Evolutionary conservation across 2,329 filamentous ascomycete genomes (phyloP).

Genomic region (Aspergillus sclerotialis): DNA sequence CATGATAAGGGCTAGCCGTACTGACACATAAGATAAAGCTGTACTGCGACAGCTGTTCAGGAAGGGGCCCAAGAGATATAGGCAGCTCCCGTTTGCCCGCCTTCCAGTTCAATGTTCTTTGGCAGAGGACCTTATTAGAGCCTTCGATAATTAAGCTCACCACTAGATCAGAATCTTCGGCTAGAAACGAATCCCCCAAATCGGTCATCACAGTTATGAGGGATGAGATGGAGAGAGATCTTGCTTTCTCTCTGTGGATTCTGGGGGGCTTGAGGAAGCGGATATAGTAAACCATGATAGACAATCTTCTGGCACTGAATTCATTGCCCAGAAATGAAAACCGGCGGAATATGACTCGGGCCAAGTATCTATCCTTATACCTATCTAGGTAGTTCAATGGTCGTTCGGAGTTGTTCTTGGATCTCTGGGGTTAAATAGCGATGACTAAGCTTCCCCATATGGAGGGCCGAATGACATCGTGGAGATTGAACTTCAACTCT

Average conservation of each 20-base stretch:
- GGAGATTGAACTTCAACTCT: too few relatives aligned
- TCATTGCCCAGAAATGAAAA: too few relatives aligned
- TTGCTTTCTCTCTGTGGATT: conserved; percentile 35
- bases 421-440: too few relatives aligned
- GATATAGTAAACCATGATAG: conserved; percentile 53
- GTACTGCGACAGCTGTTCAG: conserved; percentile 17
- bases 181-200: conserved; percentile 58
- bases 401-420: too few relatives aligned
- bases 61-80: conserved; percentile 24
- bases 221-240: conserved; percentile 38
- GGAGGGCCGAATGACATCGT: conserved; percentile 18
- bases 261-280: conserved; percentile 61
- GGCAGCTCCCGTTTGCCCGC: conserved; percentile 28
- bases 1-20: conserved; percentile 7
- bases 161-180: conserved; percentile 30
- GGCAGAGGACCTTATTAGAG: conserved; percentile 13
- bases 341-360: too few relatives aligned
- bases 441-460: conserved; percentile 16
- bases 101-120: conserved; percentile 22
- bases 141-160: conserved; percentile 15
- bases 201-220: conserved; percentile 63
- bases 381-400: too few relatives aligned
- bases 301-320: background rate
- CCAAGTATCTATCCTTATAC: too few relatives aligned
- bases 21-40: conserved; percentile 21